Conservation (phyloP, 1,284 basidiomycete genomes). For the Boletellus deceptivus region DNA sequence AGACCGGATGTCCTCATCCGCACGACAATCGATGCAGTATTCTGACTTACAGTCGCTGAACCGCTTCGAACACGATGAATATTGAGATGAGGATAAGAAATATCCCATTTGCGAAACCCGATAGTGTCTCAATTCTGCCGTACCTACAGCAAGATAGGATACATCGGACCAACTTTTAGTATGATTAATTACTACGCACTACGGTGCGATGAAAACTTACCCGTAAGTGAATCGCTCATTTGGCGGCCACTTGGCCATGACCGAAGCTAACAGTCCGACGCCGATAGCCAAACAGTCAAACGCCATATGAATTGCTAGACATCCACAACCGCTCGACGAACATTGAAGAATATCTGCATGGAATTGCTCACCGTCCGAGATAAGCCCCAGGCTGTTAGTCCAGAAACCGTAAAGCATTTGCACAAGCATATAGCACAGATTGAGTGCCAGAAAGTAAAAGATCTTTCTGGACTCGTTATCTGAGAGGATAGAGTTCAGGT, state of each 20-base stretch:
- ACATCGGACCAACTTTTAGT: neutral
- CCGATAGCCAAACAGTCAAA: conserved; percentile 99
- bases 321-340: conserved; percentile 5
- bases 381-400: conserved; percentile 96
- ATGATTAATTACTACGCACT: neutral
- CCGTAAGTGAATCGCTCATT: conserved; percentile 96
- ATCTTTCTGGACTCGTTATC: conserved; percentile 94
- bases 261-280: conserved; percentile 93
- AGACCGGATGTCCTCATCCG: conserved; percentile 3
- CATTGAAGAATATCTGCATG: neutral
- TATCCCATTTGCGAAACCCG: conserved; percentile 97
- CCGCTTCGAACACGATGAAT: conserved; percentile 98
- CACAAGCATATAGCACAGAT: conserved; percentile 94
- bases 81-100: conserved; percentile 96
- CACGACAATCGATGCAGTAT: conserved; percentile 25
- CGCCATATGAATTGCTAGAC: conserved; percentile 97
- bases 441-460: conserved; percentile 95
- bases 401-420: conserved; percentile 96
- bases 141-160: conserved; percentile 54
- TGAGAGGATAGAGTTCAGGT: conserved; percentile 85
- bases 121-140: conserved; percentile 97
- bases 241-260: conserved; percentile 97
- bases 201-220: conserved; percentile 39
- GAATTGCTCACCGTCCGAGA: conserved; percentile 82
- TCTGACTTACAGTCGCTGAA: conserved; percentile 82